A percentile compares a stretch with the other conserved stretches of the same genome.
Conservation (phyloP, 805 yeast species). For the Limtongia smithiae region DNA sequence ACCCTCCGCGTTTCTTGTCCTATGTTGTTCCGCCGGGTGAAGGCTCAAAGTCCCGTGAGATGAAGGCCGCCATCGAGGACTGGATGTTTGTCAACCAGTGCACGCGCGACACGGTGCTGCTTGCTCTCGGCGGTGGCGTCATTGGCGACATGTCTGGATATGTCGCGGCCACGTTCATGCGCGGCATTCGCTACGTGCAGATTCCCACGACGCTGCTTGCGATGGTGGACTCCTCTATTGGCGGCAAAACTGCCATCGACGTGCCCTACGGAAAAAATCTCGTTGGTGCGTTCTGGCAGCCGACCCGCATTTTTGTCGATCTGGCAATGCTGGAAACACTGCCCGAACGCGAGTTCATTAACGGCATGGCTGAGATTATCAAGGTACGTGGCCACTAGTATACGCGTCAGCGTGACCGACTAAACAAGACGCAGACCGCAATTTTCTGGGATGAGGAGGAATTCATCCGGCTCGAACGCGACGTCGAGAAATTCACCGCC, state of each 20-base stretch:
- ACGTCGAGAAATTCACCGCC: slow-evolving; percentile 64
- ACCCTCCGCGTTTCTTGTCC: slow-evolving; percentile 58
- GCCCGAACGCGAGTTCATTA: slow-evolving; percentile 90
- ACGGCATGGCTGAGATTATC: slow-evolving; percentile 97
- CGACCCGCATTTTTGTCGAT: slow-evolving; percentile 81
- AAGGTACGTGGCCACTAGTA: slow-evolving; percentile 41
- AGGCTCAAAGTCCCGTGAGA: slow-evolving; percentile 77
- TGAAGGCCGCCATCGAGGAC: slow-evolving; percentile 92
- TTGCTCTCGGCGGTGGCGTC: slow-evolving; percentile 97
- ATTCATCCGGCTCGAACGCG: slow-evolving; percentile 75
- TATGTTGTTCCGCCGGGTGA: slow-evolving; percentile 91
- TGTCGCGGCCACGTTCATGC: slow-evolving; percentile 99
- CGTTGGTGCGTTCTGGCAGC: slow-evolving; percentile 97
- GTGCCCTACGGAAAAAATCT: slow-evolving; percentile 95
- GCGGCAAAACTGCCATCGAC: slow-evolving; percentile 98
- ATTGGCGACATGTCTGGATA: slow-evolving; percentile 99
- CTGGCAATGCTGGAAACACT: slow-evolving; percentile 80
- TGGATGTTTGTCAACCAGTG: slow-evolving; percentile 77
- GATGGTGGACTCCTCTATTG: slow-evolving; percentile 97
- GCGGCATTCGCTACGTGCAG: slow-evolving; percentile 92
- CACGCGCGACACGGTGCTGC: slow-evolving; percentile 89
- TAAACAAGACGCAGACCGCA: slow-evolving; percentile 54
- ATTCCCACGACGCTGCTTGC: slow-evolving; percentile 90
- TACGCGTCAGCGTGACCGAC: not conserved
- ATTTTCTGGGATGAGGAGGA: slow-evolving; percentile 95